These are phyloP conservation scores for Phialophora verrucosa DNA, from an alignment of 2,329 filamentous ascomycete species.

Conservation along the genomic window DNA sequence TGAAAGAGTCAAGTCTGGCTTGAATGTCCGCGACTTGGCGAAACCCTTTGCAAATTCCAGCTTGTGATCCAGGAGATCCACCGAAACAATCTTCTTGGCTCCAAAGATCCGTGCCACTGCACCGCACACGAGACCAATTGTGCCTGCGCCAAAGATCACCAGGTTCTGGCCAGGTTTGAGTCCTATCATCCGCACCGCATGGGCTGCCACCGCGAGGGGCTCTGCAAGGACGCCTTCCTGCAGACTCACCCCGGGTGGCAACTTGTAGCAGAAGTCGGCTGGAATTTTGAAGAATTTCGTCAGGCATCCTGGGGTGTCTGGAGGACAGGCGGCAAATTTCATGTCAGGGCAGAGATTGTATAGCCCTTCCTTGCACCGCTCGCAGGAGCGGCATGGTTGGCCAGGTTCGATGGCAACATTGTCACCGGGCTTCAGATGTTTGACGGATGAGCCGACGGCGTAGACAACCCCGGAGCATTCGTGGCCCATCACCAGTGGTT, in stretches of 20 bases:
- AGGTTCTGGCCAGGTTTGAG: conserved; percentile 50
- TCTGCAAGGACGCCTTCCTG: conserved; percentile 56
- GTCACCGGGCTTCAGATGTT: conserved; percentile 42
- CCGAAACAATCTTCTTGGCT: conserved; percentile 64
- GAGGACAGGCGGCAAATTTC: conserved; percentile 50
- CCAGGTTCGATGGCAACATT: conserved; percentile 48
- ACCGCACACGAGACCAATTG: conserved; percentile 63
- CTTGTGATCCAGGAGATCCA: conserved; percentile 65
- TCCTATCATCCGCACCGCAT: conserved; percentile 49
- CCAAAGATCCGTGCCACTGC: conserved; percentile 67
- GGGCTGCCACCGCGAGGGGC: conserved; percentile 56
- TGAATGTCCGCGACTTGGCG: conserved; percentile 28
- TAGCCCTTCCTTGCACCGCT: conserved; percentile 45
- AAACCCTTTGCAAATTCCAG: conserved; percentile 58
- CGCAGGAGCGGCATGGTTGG: conserved; percentile 45
- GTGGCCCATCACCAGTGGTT: conserved; percentile 46
- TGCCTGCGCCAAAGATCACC: conserved; percentile 50
- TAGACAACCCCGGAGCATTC: conserved; percentile 42
- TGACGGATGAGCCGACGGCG: conserved; percentile 40
- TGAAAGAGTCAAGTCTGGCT: conserved; percentile 26
- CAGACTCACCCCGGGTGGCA: conserved; percentile 47
- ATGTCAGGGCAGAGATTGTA: conserved; percentile 52
- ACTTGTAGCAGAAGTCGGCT: conserved; percentile 48
- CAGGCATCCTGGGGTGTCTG: conserved; percentile 48
- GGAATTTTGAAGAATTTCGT: conserved; percentile 47